Percentiles rank a stretch among this genome's conserved stretches.
phyloP scores from a whole-genome alignment of 768 basidiomycete genomes.

The Xanthoconium stramineum region DNA sequence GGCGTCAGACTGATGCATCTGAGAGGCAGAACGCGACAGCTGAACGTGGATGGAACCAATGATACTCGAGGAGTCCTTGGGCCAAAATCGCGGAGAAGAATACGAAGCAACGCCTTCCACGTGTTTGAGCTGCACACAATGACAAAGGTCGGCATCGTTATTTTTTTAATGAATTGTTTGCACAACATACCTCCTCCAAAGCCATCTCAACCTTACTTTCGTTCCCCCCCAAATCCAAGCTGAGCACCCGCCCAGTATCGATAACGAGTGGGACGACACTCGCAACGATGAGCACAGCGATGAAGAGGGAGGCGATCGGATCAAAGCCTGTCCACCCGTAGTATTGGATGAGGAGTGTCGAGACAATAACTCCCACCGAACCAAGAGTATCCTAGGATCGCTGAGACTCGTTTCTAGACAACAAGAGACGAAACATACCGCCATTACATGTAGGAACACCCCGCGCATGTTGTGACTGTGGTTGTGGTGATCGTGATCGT shows the following conservation, averaged over 20 bases:
- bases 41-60: constrained; percentile 93
- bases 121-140: constrained; percentile 50
- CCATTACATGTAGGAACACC: constrained; percentile 97
- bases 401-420: constrained; percentile 4
- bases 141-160: not conserved
- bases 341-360: constrained; percentile 89
- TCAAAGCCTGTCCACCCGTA: constrained; percentile 99
- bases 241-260: constrained; percentile 86
- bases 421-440: constrained; percentile 46
- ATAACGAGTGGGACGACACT: constrained; percentile 94
- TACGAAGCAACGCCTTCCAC: constrained; percentile 83
- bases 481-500: constrained; percentile 66
- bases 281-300: constrained; percentile 90
- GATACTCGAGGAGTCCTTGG: constrained; percentile 80
- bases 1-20: constrained; percentile 54
- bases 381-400: constrained; percentile 80
- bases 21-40: constrained; percentile 58
- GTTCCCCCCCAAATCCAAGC: constrained; percentile 76
- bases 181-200: constrained; percentile 54
- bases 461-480: constrained; percentile 99
- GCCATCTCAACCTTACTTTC: constrained; percentile 54
- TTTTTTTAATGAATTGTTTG: not conserved
- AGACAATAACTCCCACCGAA: constrained; percentile 96
- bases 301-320: constrained; percentile 95
- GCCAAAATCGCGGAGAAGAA: constrained; percentile 88